Evolutionary conservation across 192 early-diverging fungal species (phyloP), one percentile per base, ranked within the genome.

Genomic region (Coemansia sp.): DNA sequence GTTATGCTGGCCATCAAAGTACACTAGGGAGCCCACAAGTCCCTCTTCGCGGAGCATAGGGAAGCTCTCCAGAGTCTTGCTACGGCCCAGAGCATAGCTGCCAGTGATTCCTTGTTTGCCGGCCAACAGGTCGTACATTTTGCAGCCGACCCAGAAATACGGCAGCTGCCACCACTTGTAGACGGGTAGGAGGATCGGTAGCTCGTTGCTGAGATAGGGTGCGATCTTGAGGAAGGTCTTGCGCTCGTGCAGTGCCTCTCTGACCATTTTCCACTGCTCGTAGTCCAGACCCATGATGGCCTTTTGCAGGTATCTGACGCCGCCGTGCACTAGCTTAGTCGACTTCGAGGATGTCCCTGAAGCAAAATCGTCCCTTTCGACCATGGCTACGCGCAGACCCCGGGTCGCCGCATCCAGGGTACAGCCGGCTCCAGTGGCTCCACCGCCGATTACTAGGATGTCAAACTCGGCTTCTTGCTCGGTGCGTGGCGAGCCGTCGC

Each of bases 1-100:
- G 84, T 98, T 98, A 79, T 98, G 97, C 65, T 96, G 95, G 50
- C 95, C 97, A 79, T 98, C 97, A 83, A 95, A 98, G 76, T 97
- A 98, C 27, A 98, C 93, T 71, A 98, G 81, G 18, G 95, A 95
- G n/a, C 95, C 97, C 10, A 94, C 93, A 52, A 98, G 79, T 20
- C 88, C 86, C 41, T 97, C 93, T 61, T 88, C 87, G 72, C 93
- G 93, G 47, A 98, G 87, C 95, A 97, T 97, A 3, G 97, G 97
- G 80, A 98, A 98, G 43, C 90, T 93, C 79, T 98, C 97, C 62
- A 97, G 78, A 1, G 97, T 95, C 85, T 93, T 93, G 43, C 74
- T 70, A 63, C 92, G 90, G 24, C 90, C 92, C 86, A 98, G 73
- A 60, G 95, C 90, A 85, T 98, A 97, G 68, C 88, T 89, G 53